phyloP scores from a whole-genome alignment of 306 rosid species.

The Morella rubra region DNA sequence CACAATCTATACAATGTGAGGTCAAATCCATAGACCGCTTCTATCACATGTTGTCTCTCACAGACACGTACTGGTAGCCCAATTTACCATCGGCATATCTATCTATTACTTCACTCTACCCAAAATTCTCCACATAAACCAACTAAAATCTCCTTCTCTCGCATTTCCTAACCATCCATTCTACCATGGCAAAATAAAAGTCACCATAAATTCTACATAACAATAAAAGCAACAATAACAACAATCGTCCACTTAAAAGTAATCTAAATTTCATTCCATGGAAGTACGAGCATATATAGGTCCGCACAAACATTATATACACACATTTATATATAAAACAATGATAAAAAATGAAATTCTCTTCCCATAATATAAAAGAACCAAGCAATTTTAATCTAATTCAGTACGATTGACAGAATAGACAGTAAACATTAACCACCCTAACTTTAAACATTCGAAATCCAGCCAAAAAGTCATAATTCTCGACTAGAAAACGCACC shows the following conservation, averaged over 20 bases:
- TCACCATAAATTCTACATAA: background rate
- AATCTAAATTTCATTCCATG: background rate
- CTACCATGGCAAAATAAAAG: background rate
- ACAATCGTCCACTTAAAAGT: background rate
- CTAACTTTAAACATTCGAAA: background rate
- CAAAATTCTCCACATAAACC: background rate
- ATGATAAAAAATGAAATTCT: background rate
- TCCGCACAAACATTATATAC: no score
- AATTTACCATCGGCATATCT: background rate
- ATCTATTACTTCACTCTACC: background rate
- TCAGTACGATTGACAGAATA: background rate
- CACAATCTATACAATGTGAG: background rate
- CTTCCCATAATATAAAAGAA: no score
- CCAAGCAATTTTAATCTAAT: background rate
- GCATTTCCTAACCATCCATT: no score
- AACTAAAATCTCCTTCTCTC: no score
- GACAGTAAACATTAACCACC: background rate
- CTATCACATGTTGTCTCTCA: background rate
- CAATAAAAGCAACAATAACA: background rate
- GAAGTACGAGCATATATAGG: background rate
- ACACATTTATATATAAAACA: background rate
- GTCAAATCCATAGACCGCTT: background rate
- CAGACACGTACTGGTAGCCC: background rate
- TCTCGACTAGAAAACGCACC: conserved; percentile 33
- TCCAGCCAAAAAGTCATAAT: background rate